Percentiles rank a stretch among this genome's conserved stretches.
Evolutionary conservation across 306 rosid genomes (phyloP).

Genomic region (Malus domestica): DNA sequence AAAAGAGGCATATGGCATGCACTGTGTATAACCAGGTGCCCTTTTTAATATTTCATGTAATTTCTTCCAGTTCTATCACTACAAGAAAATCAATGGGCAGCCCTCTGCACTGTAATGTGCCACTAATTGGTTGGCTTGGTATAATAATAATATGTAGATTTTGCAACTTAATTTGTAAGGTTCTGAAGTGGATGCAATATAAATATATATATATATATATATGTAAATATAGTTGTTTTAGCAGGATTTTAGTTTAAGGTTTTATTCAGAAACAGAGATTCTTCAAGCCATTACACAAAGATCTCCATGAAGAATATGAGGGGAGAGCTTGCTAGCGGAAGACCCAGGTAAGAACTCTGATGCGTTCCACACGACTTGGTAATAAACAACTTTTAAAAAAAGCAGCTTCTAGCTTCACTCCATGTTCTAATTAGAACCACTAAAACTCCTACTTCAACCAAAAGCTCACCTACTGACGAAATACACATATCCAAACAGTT

Average conservation of each 20-base stretch:
- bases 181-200: background rate
- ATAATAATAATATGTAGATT: conserved; percentile 15
- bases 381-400: background rate
- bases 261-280: conserved; percentile 3
- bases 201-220: background rate
- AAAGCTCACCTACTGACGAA: conserved; percentile 16
- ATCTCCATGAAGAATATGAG: background rate
- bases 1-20: background rate
- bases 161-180: background rate
- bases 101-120: conserved; percentile 9
- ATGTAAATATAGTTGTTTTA: background rate
- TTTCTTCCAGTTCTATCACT: conserved; percentile 8
- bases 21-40: background rate
- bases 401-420: background rate
- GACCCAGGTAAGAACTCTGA: background rate
- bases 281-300: conserved; percentile 2
- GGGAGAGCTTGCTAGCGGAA: background rate
- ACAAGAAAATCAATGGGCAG: conserved; percentile 8
- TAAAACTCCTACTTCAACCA: background rate
- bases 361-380: background rate
- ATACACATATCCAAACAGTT: conserved; percentile 11
- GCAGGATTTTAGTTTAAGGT: background rate
- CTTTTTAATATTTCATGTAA: conserved; percentile 15
- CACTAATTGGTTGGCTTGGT: conserved; percentile 19
- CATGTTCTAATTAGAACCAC: background rate